Conservation (phyloP, 2,329 filamentous ascomycete species). For the Atkinsonella texensis region DNA sequence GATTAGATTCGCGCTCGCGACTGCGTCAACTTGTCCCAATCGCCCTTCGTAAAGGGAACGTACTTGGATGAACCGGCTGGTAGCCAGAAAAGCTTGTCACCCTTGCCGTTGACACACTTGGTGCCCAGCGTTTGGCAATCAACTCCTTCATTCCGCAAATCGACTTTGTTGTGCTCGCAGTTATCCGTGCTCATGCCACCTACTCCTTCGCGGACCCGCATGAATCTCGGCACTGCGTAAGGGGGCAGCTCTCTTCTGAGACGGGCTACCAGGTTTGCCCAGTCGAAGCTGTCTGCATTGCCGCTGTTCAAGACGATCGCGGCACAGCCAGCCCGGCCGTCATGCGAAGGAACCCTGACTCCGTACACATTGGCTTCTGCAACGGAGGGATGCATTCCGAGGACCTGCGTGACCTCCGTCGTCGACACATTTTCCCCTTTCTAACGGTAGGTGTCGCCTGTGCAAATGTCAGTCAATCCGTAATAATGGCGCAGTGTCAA, state of each 20-base stretch:
- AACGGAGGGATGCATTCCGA: conserved; percentile 47
- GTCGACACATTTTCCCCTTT: conserved; percentile 59
- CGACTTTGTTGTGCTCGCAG: conserved; percentile 6
- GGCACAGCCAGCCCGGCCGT: conserved; percentile 56
- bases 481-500: not conserved
- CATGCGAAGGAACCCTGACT: conserved; percentile 50
- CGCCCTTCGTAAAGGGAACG: conserved; percentile 3
- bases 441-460: conserved; percentile 58
- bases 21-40: conserved; percentile 7
- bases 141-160: conserved; percentile 5
- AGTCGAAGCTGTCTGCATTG: conserved; percentile 41
- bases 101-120: conserved; percentile 1
- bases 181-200: conserved; percentile 7
- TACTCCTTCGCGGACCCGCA: conserved; percentile 3
- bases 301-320: conserved; percentile 44
- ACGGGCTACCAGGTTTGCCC: conserved; percentile 37
- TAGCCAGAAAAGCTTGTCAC: conserved; percentile 6
- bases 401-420: conserved; percentile 51
- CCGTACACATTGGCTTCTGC: conserved; percentile 61
- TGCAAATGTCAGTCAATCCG: not conserved
- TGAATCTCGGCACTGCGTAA: conserved; percentile 61
- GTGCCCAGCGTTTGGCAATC: conserved; percentile 4
- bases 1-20: conserved; percentile 5
- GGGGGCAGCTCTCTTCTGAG: conserved; percentile 46
- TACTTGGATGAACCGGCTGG: conserved; percentile 5